Base-by-base conservation (phyloP, 305 asterid genomes). In the Coffea humblotiana region DNA sequence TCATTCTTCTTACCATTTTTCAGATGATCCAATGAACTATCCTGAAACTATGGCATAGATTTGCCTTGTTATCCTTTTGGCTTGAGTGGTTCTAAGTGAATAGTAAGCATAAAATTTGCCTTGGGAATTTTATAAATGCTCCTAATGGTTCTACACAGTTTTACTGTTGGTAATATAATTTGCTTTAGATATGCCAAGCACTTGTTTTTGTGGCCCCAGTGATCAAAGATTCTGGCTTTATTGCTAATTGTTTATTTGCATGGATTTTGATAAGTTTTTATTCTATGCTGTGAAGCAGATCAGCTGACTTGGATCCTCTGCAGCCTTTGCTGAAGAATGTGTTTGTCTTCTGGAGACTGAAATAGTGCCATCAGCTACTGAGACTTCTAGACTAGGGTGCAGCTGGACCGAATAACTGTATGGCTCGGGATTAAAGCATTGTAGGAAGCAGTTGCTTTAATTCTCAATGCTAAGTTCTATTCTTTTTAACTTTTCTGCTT, bases 371-470 rank as follows among this genome's bases (percentile, higher is more conserved):
- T 75, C 83, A 64, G 80, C 83, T 76, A 76, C 68, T 66, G 91
- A 84, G 84, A 77, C 89, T 86, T 84, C 93, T 82, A 92, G 99
- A 90, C 93, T 66, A 94, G 99, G 93, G 85, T 92, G 82, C 94
- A 92, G 85, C 87, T 94, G 89, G 98, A 96, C 81, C 92, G 92
- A 75, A 79, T 88, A 79, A 86, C 99, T 80, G 97, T 96, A 84
- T 96, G 99, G 99, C 95, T 96, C 87, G 98, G 99, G 89, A 93
- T 96, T 91, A 96, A 96, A 88, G 90, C 97, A 88, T 83, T 96
- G 99, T 96, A 94, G 90, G 99, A 88, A 87, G 87, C 88, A 82
- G 89, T 87, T 85, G 84, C 80, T 89, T 87, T 86, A 80, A 80
- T 86, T 78, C 80, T 77, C 71, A 75, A 83, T 80, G 80, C 83